Evolutionary conservation across 805 yeast species (phyloP), one percentile per base, ranked within the genome.

Genomic region (Saccharomyces mikatae): DNA sequence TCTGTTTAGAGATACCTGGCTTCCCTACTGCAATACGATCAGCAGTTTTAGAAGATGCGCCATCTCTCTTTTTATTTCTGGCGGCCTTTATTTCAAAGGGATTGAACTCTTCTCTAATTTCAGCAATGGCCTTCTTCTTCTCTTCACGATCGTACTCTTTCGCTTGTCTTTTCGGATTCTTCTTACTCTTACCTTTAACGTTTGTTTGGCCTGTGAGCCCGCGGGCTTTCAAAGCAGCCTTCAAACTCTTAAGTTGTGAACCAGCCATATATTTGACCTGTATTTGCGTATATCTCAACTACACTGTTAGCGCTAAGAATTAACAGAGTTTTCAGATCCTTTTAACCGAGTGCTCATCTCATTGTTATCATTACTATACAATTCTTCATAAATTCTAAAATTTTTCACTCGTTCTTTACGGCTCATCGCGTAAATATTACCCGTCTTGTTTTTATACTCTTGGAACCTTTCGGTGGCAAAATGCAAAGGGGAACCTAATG

Each of bases 121-220:
- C 76, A 8, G 72, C 68, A 14, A 89, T 74, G 10, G 80, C 75
- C 47, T 76, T 70, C 48, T 79, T 80, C 57, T 79, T 82, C 63
- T 87, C 92, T 61, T 86, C 86, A 62, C 87, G 77, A 64, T 87
- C 80, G 51, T 84, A 79, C 60, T 85, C 89, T 44, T 81, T 77
- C 29, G 89, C 83, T 41, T 75, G 74, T 66, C 78, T 77, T 64
- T 75, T 77, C 9, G 74, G 60, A 46, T 69, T 68, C 52, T 78
- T 81, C 55, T 64, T 64, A 49, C 70, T 71, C 62, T 80, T 82
- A 62, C 78, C 79, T 68, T 81, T 84, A 50, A 76, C 72, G 61
- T 87, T 87, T 26, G 91, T 81, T 68, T 86, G 95, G 0, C 96
- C 96, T n/a, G 89, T 85, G 29, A 91, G 76, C 1, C 96, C 96